phyloP scores from a whole-genome alignment of 768 basidiomycete species.

The Calocybe cyanea region DNA sequence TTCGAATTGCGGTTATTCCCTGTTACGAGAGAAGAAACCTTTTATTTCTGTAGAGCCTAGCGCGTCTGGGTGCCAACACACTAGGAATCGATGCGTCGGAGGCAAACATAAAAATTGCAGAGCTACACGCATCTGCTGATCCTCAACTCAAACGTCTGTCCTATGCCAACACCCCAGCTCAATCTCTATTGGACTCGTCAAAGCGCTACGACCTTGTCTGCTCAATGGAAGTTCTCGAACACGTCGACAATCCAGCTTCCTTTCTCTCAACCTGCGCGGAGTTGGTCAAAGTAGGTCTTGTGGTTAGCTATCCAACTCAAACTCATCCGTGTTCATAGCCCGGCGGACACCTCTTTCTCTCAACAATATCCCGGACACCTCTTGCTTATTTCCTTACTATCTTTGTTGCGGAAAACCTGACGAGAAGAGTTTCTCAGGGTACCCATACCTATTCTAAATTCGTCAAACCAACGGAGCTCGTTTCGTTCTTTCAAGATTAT shows the following conservation, averaged over 20 bases:
- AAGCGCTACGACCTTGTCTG: conserved; percentile 88
- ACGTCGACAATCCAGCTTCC: conserved; percentile 86
- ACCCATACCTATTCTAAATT: conserved; percentile 94
- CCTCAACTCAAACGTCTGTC: conserved; percentile 45
- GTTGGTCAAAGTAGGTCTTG: conserved; percentile 71
- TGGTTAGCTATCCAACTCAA: background rate
- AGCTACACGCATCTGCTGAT: conserved; percentile 76
- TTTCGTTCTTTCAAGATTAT: conserved; percentile 74
- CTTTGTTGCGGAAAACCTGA: conserved; percentile 73
- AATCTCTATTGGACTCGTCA: conserved; percentile 61
- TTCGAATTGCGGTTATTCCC: background rate
- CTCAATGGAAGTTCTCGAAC: conserved; percentile 97
- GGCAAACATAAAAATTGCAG: conserved; percentile 83
- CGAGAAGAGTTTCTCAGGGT: conserved; percentile 76
- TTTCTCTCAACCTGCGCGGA: conserved; percentile 82
- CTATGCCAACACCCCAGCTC: conserved; percentile 75
- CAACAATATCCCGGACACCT: conserved; percentile 82
- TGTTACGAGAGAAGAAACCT: too few relatives aligned
- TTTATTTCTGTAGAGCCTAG: conserved; percentile 65
- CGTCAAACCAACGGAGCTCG: conserved; percentile 81
- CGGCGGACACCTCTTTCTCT: conserved; percentile 92
- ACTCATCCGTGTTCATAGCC: conserved; percentile 48
- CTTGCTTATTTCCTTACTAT: conserved; percentile 49
- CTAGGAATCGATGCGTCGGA: conserved; percentile 90
- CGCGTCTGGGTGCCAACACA: conserved; percentile 84